Evolutionary conservation across 352 stramenopile species (phyloP).

Genomic region (Phytopythium oedochilum): DNA sequence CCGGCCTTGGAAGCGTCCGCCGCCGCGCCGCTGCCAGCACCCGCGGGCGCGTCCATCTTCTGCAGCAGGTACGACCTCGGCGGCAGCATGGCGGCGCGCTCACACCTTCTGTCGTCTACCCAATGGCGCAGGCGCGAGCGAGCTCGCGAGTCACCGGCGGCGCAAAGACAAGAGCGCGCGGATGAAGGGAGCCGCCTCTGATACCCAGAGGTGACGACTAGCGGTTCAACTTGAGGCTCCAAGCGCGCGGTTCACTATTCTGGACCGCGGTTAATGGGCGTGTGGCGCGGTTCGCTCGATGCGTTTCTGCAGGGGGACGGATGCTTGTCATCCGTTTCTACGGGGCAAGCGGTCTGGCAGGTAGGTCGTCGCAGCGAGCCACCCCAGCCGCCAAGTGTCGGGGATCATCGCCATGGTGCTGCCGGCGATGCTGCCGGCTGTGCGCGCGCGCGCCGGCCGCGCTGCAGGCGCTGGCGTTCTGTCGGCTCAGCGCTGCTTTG

Average conservation of each 20-base stretch:
- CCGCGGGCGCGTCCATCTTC: conserved; percentile 40
- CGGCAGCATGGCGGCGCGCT: conserved; percentile 33
- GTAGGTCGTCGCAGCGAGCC: background rate
- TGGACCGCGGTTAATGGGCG: background rate
- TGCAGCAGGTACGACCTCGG: conserved; percentile 69
- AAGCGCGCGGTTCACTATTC: background rate
- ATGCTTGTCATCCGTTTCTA: background rate
- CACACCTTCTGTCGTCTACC: background rate
- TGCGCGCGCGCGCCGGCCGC: background rate
- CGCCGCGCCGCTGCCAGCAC: conserved; percentile 9
- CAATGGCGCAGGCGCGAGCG: background rate
- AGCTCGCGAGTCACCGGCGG: background rate
- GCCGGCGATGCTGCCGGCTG: background rate
- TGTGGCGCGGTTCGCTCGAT: background rate
- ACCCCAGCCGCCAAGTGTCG: background rate
- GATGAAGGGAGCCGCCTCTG: background rate
- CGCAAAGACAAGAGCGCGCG: conserved; percentile 1
- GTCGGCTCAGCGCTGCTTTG: background rate
- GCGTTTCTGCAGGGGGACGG: background rate
- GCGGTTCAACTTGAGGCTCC: background rate
- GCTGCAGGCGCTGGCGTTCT: background rate
- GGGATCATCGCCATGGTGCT: background rate
- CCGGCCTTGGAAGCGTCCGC: background rate
- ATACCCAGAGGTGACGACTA: background rate
- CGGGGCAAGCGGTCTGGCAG: background rate